Conservation (phyloP, 2,329 filamentous ascomycete genomes). For the Xylariaceae sp. region DNA sequence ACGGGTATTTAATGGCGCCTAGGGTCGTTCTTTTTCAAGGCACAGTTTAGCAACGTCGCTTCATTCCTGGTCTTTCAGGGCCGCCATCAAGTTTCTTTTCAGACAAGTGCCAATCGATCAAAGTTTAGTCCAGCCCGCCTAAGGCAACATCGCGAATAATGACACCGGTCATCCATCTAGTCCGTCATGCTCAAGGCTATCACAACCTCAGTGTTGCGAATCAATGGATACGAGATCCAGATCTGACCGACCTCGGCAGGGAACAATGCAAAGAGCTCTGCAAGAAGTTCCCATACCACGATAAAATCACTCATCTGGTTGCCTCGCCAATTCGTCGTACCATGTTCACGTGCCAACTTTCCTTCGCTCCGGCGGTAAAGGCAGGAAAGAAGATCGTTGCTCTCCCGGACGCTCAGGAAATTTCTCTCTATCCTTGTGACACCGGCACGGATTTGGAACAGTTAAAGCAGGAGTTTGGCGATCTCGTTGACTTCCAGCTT, state of each 20-base stretch:
- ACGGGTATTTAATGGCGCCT: background rate
- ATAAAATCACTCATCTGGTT: constrained; percentile 63
- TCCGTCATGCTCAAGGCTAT: constrained; percentile 72
- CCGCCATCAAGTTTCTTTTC: background rate
- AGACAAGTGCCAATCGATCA: background rate
- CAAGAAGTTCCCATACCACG: constrained; percentile 60
- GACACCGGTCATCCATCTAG: constrained; percentile 58
- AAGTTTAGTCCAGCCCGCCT: background rate
- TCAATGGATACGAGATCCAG: constrained; percentile 70
- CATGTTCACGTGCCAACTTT: constrained; percentile 68
- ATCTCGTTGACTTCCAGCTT: constrained; percentile 57
- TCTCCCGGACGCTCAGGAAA: constrained; percentile 75
- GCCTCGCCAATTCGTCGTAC: constrained; percentile 79
- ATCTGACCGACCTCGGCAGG: constrained; percentile 70
- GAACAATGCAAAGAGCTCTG: constrained; percentile 66
- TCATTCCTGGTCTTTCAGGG: background rate
- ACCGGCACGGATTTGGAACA: constrained; percentile 57
- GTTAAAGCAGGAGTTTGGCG: constrained; percentile 57
- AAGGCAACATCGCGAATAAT: constrained; percentile 32
- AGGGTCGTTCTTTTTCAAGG: background rate
- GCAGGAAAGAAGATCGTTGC: constrained; percentile 53
- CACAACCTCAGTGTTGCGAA: constrained; percentile 74
- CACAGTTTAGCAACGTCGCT: background rate
- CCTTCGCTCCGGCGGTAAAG: constrained; percentile 57
- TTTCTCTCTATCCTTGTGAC: constrained; percentile 70